Evolutionary conservation across 371 early-diverging fungal species (phyloP).

Genomic region (Syncephalastrum contaminatum): DNA sequence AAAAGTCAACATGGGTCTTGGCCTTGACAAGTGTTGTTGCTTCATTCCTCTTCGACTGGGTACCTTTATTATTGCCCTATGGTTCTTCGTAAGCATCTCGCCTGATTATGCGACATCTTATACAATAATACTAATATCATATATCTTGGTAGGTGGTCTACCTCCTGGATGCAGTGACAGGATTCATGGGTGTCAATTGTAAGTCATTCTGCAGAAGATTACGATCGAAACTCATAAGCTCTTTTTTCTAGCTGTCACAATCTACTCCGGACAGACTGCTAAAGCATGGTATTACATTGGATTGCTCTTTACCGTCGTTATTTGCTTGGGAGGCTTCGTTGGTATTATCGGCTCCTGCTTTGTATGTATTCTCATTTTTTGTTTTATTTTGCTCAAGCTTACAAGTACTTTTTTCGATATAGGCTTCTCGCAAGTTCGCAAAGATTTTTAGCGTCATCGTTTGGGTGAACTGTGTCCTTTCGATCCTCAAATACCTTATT

Average conservation of each 20-base stretch:
- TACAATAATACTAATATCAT: background rate
- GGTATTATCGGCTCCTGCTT: slow-evolving; percentile 47
- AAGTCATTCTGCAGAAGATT: slow-evolving; percentile 2
- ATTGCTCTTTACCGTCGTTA: slow-evolving; percentile 35
- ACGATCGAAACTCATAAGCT: background rate
- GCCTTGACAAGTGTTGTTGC: slow-evolving; percentile 50
- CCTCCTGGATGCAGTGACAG: slow-evolving; percentile 43
- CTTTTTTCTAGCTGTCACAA: slow-evolving; percentile 30
- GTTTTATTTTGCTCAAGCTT: too few relatives aligned
- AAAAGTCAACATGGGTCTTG: slow-evolving; percentile 32
- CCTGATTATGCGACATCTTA: background rate
- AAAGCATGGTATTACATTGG: slow-evolving; percentile 47
- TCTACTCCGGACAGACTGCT: slow-evolving; percentile 47
- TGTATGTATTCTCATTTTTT: slow-evolving; percentile 25
- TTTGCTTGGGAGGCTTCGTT: slow-evolving; percentile 40
- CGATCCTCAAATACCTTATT: slow-evolving; percentile 39
- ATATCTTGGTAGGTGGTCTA: slow-evolving; percentile 29
- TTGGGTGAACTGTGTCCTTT: slow-evolving; percentile 40
- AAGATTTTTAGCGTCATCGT: slow-evolving; percentile 42
- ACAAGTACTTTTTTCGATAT: background rate
- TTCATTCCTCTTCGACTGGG: slow-evolving; percentile 46
- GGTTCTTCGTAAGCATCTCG: slow-evolving; percentile 40
- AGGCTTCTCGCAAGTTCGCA: slow-evolving; percentile 46
- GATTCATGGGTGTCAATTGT: slow-evolving; percentile 49
- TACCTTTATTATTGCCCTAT: slow-evolving; percentile 45